phyloP scores from a whole-genome alignment of 148 eudicot genomes.

The Vaccinium myrtillus region DNA sequence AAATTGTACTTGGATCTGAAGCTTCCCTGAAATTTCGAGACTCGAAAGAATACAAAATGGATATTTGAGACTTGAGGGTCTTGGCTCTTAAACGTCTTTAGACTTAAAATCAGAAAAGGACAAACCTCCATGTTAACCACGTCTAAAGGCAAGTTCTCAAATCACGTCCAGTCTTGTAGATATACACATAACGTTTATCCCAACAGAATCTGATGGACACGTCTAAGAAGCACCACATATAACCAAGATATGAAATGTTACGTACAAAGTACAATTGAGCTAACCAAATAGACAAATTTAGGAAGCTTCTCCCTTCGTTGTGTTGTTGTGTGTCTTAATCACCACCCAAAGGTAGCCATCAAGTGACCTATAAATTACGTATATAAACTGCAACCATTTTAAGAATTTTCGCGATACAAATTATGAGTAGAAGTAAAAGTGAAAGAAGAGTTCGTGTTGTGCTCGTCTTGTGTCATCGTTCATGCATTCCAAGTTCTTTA shows the following conservation, averaged over 20 bases:
- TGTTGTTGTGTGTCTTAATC: not conserved
- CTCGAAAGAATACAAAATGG: not conserved
- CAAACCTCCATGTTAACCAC: not conserved
- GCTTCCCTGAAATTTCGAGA: slow-evolving; percentile 1
- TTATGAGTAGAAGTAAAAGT: not conserved
- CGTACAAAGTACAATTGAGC: not conserved
- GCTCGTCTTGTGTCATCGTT: not conserved
- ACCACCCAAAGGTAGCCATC: not conserved
- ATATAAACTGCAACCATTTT: not conserved
- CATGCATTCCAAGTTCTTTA: not conserved
- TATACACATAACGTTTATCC: not conserved
- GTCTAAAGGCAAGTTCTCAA: not conserved
- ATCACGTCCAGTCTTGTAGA: not conserved
- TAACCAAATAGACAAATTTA: not conserved
- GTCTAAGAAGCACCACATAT: not conserved
- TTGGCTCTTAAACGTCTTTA: not conserved
- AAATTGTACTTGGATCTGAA: not conserved
- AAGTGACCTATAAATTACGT: not conserved
- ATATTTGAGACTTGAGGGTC: not conserved
- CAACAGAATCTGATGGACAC: not conserved
- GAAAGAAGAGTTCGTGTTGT: not conserved
- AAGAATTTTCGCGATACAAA: not conserved
- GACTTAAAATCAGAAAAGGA: not conserved
- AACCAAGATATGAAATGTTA: not conserved
- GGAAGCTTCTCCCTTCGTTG: not conserved